phyloP scores from a whole-genome alignment of 1,139 yeast genomes.

The Geotrichum phurueaensis region DNA sequence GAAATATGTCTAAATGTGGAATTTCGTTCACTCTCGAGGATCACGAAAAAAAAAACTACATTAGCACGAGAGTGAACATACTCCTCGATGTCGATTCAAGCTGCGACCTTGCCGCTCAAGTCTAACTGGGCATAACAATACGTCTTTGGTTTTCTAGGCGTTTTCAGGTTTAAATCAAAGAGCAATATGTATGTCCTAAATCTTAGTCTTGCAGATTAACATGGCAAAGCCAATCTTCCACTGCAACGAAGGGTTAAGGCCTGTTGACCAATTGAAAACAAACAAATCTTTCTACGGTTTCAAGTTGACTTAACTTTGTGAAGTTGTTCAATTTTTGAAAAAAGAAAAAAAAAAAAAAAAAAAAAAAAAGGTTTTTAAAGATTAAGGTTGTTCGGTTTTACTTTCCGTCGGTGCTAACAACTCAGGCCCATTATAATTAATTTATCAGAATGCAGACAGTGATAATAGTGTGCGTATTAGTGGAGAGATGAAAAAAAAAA shows the following conservation, averaged over 20 bases:
- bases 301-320: background rate
- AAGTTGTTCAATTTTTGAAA: background rate
- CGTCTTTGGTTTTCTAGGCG: background rate
- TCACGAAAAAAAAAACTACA: background rate
- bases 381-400: no score
- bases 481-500: background rate
- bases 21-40: background rate
- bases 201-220: background rate
- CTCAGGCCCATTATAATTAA: no score
- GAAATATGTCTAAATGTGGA: background rate
- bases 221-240: background rate
- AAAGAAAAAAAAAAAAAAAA: background rate
- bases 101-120: background rate
- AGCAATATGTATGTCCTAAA: background rate
- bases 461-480: background rate
- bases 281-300: background rate
- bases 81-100: background rate
- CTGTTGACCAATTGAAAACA: background rate
- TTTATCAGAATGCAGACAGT: no score
- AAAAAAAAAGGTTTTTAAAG: background rate
- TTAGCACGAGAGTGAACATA: background rate
- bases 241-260: background rate
- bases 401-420: no score
- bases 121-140: background rate
- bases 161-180: background rate